These are phyloP conservation scores for Phytophthora meadii DNA, from an alignment of 352 stramenopile species.

Conservation along the genomic window DNA sequence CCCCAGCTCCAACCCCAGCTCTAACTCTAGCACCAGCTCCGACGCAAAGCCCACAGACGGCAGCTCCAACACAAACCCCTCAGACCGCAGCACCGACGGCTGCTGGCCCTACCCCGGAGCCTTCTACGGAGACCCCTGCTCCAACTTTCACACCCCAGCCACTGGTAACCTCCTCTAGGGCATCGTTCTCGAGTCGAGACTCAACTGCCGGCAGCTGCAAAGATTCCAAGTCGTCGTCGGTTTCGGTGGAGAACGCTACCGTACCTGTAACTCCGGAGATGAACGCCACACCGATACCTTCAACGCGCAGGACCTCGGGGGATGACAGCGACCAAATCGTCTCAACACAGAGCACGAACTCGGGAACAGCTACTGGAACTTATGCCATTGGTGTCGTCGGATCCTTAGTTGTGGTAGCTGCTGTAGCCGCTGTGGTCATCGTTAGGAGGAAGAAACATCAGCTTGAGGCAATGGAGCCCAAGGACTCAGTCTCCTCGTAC, in stretches of 20 bases:
- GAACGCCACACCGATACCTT: conserved; percentile 2
- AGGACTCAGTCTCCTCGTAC: conserved; percentile 32
- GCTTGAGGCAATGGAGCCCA: conserved; percentile 44
- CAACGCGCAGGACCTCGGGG: conserved; percentile 6
- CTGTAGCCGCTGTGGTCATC: conserved; percentile 40
- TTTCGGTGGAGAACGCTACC: conserved; percentile 9
- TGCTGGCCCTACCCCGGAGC: conserved; percentile 13
- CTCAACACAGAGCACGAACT: conserved; percentile 10
- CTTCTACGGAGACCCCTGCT: conserved; percentile 10
- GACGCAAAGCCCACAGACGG: background rate
- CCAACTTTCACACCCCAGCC: conserved; percentile 11
- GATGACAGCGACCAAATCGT: conserved; percentile 5
- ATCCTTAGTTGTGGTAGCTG: conserved; percentile 23
- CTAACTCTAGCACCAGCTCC: conserved; percentile 3
- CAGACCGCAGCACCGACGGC: conserved; percentile 11
- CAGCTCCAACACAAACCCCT: background rate
- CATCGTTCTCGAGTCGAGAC: too few relatives aligned
- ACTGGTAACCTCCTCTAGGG: background rate
- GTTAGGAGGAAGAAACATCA: conserved; percentile 60
- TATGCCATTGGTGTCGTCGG: conserved; percentile 15
- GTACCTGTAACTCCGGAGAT: conserved; percentile 13
- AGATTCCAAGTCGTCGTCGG: conserved; percentile 21
- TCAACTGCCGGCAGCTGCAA: conserved; percentile 3
- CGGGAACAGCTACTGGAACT: conserved; percentile 5
- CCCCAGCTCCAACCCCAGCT: conserved; percentile 4